Conservation (phyloP, 306 rosid genomes). For the Acacia acuminata region DNA sequence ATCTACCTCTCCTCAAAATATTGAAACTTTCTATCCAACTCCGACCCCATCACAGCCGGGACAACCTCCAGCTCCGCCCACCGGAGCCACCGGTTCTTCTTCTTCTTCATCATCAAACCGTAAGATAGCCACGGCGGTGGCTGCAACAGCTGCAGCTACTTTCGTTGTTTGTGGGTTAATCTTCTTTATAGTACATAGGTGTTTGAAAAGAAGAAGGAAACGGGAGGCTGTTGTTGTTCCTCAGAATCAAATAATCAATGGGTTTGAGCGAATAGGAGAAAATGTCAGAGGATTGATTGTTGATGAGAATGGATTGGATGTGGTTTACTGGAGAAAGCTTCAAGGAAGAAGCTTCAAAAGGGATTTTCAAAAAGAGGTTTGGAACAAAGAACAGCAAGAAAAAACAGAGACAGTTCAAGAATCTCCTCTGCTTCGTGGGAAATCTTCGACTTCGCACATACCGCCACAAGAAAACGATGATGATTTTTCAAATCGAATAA, state of each 20-base stretch:
- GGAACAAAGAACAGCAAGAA: constrained; percentile 1
- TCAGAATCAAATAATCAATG: constrained; percentile 26
- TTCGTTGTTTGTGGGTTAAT: constrained; percentile 53
- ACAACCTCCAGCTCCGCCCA: neutral
- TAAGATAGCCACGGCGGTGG: constrained; percentile 58
- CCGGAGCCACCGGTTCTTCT: constrained; percentile 34
- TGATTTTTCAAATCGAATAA: constrained; percentile 26
- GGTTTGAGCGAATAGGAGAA: constrained; percentile 51
- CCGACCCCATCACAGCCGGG: constrained; percentile 13
- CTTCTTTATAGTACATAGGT: constrained; percentile 45
- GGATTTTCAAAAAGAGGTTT: constrained; percentile 38
- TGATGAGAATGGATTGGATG: constrained; percentile 94
- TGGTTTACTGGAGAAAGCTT: constrained; percentile 84
- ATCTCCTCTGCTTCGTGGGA: constrained; percentile 76
- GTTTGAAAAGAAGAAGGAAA: constrained; percentile 37
- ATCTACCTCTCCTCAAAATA: constrained; percentile 50
- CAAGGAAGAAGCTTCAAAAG: constrained; percentile 42
- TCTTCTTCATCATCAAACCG: constrained; percentile 29
- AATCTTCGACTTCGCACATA: constrained; percentile 68
- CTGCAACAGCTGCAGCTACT: constrained; percentile 64
- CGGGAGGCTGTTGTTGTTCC: constrained; percentile 37
- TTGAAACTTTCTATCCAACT: constrained; percentile 66
- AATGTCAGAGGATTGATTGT: constrained; percentile 67
- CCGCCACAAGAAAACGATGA: constrained; percentile 31
- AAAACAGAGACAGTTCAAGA: constrained; percentile 47